phyloP scores from a whole-genome alignment of 169 alveolate genomes.

The Cryptosporidium baileyi region DNA sequence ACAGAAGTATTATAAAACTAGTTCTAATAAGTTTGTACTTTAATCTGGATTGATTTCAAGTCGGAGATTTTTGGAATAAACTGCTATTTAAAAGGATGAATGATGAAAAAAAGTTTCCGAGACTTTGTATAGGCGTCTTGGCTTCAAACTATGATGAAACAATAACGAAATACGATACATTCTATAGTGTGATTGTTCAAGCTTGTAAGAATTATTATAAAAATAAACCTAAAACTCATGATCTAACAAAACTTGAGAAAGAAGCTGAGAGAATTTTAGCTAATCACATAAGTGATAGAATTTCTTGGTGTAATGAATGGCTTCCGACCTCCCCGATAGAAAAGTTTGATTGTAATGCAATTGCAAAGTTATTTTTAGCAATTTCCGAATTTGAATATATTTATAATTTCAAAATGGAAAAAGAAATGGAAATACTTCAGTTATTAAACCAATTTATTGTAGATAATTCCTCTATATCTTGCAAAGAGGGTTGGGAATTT shows the following conservation, averaged over 20 bases:
- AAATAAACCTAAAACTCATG: not conserved
- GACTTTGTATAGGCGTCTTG: conserved; percentile 4
- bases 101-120: not conserved
- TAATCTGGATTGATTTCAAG: too few species aligned
- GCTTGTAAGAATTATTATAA: conserved; percentile 47
- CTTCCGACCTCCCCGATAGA: conserved; percentile 20
- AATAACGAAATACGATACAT: conserved; percentile 49
- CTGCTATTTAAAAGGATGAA: too few species aligned
- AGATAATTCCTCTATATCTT: conserved; percentile 1
- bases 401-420: conserved; percentile 52
- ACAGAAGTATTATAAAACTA: too few species aligned
- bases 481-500: conserved; percentile 48
- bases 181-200: conserved; percentile 13
- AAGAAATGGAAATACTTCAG: conserved; percentile 33
- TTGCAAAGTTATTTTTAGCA: conserved; percentile 46
- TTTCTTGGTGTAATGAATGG: conserved; percentile 50
- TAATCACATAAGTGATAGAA: conserved; percentile 18
- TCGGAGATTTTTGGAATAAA: too few species aligned
- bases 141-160: conserved; percentile 54
- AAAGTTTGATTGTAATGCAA: conserved; percentile 13
- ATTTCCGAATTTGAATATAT: conserved; percentile 53
- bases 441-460: conserved; percentile 11
- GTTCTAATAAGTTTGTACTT: too few species aligned
- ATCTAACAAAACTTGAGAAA: not conserved
- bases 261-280: not conserved